Conservation (phyloP, 768 basidiomycete genomes). For the Suillus clintonianus region DNA sequence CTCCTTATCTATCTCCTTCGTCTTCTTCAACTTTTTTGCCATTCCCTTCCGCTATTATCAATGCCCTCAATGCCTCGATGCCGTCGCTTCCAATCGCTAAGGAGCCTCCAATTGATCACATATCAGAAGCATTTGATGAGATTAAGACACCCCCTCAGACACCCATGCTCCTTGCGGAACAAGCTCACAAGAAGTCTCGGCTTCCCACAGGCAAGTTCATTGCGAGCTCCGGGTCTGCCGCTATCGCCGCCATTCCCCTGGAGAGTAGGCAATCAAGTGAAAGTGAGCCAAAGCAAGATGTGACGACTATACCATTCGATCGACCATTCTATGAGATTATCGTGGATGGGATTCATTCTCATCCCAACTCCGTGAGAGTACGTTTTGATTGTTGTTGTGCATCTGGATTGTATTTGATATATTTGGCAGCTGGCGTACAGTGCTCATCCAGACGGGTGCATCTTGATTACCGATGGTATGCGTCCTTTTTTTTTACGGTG, state of each 20-base stretch:
- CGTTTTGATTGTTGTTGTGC: conserved; percentile 22
- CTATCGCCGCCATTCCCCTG: conserved; percentile 12
- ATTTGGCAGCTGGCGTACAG: conserved; percentile 72
- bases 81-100: conserved; percentile 7
- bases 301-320: conserved; percentile 49
- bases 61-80: conserved; percentile 12
- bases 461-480: conserved; percentile 87
- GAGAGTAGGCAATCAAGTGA: conserved; percentile 31
- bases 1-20: conserved; percentile 55
- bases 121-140: conserved; percentile 66
- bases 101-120: conserved; percentile 24
- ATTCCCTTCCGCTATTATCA: conserved; percentile 17
- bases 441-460: conserved; percentile 80
- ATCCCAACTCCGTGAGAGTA: conserved; percentile 88
- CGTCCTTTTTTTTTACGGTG: conserved; percentile 5
- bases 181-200: not conserved
- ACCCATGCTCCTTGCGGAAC: conserved; percentile 33
- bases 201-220: conserved; percentile 4
- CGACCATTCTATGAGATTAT: conserved; percentile 89
- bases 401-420: not conserved
- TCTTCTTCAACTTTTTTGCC: conserved; percentile 35
- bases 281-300: conserved; percentile 46
- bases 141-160: conserved; percentile 57
- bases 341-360: conserved; percentile 89
- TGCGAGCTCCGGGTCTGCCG: not conserved